These are phyloP conservation scores for Leucocoprinus birnbaumii DNA, from an alignment of 768 basidiomycete species.

Conservation along the genomic window DNA sequence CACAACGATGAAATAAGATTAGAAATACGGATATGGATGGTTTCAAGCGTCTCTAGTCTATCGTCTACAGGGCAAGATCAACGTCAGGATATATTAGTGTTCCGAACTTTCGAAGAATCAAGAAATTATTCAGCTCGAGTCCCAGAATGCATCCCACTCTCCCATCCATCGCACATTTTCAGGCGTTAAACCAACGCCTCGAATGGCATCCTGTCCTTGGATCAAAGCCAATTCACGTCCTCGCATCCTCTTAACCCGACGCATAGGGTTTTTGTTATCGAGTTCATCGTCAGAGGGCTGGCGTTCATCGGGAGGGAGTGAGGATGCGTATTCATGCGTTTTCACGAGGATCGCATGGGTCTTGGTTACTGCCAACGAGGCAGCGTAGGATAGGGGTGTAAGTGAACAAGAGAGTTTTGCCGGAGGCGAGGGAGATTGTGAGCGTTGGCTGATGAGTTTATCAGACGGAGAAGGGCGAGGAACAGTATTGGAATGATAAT, in stretches of 20 bases:
- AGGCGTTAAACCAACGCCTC: constrained; percentile 32
- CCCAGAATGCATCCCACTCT: constrained; percentile 48
- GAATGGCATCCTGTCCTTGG: constrained; percentile 70
- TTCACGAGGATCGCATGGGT: constrained; percentile 69
- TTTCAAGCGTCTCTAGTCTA: too few relatives aligned
- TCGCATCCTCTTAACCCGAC: constrained; percentile 72
- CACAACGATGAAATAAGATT: too few relatives aligned
- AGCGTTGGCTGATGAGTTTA: background rate
- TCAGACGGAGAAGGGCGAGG: background rate
- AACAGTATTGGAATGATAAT: constrained; percentile 45
- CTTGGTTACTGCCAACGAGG: constrained; percentile 65
- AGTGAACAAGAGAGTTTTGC: constrained; percentile 7
- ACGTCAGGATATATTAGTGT: background rate
- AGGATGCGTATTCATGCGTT: constrained; percentile 56
- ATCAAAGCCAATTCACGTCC: constrained; percentile 84
- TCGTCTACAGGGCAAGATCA: background rate
- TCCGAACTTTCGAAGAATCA: background rate
- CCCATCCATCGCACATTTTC: constrained; percentile 33
- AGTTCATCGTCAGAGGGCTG: constrained; percentile 74
- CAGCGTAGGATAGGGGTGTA: constrained; percentile 54
- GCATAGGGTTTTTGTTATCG: constrained; percentile 60
- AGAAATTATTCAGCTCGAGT: constrained; percentile 6
- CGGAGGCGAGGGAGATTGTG: constrained; percentile 7
- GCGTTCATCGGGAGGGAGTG: constrained; percentile 58
- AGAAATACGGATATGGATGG: too few relatives aligned